Conservation (phyloP, 2,329 filamentous ascomycete species). For the Cladophialophora carrionii region DNA sequence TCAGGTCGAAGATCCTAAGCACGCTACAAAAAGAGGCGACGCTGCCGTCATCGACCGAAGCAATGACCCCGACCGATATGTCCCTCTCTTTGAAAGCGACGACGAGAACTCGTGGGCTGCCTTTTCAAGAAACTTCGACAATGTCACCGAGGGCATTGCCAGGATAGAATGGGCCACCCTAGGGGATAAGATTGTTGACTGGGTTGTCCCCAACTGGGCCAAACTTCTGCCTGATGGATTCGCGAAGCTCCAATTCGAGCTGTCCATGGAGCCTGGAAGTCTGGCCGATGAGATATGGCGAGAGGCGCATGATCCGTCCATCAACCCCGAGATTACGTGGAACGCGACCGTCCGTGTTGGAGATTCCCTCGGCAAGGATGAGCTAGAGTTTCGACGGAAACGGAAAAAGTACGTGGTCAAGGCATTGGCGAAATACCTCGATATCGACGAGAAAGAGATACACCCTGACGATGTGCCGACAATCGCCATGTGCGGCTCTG, state of each 20-base stretch:
- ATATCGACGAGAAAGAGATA: conserved; percentile 75
- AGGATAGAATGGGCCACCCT: conserved; percentile 51
- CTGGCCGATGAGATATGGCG: conserved; percentile 91
- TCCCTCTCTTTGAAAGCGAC: conserved; percentile 37
- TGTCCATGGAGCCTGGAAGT: conserved; percentile 84
- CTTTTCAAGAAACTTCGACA: conserved; percentile 56
- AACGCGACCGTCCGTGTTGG: conserved; percentile 82
- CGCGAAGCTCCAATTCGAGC: conserved; percentile 80
- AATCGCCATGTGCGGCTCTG: conserved; percentile 93
- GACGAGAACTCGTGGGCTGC: conserved; percentile 50
- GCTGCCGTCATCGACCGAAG: conserved; percentile 26
- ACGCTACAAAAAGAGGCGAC: conserved; percentile 27
- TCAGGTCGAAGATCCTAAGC: conserved; percentile 19
- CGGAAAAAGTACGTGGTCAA: conserved; percentile 69
- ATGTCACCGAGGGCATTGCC: conserved; percentile 47
- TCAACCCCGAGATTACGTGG: conserved; percentile 85
- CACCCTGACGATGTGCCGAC: conserved; percentile 89
- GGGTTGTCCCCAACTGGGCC: conserved; percentile 82
- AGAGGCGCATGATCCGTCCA: conserved; percentile 79
- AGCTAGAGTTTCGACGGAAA: conserved; percentile 72
- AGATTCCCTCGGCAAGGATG: conserved; percentile 77
- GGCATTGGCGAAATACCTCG: conserved; percentile 81
- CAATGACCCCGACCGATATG: conserved; percentile 31
- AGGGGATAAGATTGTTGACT: conserved; percentile 63
- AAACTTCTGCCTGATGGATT: conserved; percentile 74